Evolutionary conservation across 2,329 filamentous ascomycete genomes (phyloP), one percentile per base, ranked within the genome.

Genomic region (Aspergillus nomiae): DNA sequence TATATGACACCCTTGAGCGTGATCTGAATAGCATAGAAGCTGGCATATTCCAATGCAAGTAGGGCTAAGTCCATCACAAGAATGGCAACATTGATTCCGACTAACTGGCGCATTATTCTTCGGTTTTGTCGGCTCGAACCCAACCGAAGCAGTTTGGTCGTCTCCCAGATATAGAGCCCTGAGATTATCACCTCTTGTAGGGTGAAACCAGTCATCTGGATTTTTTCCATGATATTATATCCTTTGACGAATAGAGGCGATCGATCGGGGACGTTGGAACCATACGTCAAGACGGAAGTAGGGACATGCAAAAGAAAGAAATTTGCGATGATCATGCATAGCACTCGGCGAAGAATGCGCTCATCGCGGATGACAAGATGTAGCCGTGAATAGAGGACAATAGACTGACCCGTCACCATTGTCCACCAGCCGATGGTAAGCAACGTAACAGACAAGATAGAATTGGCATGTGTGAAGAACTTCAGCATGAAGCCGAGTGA

Each of bases 371-470:
- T 76, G 12, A 90, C 80, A 1, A 90, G 78, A 69, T 89, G 86
- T 0, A 90, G 80, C 8, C 87, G 82, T 0, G 86, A 89, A 77
- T 86, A 90, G 1, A 90, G 77, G 1, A 90, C 87, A 14, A 89
- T 68, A 0, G 84, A 83, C 71, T 89, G 86, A 0, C 87, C 87
- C 1, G 86, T 87, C 0, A 89, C 83, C 85, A 89, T 88, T 2
- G 77, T 69, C 72, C 83, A 85, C 84, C 87, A 85, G 12, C 85
- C 87, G 60, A 89, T 63, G n/a, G 78, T 79, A 28, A 84, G 73
- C 5, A 84, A 66, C 6, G 80, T 79, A 4, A 79, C 75, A 2
- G 77, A 74, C 4, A 77, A 51, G 45, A 75, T 76, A 2, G 72
- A 69, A 60, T 65, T 71, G 12, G 68, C 66, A 0, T 63, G 62